Evolutionary conservation across 495 filamentous ascomycete genomes (phyloP), one percentile per base, ranked within the genome.

Genomic region (Xylaria flabelliformis): DNA sequence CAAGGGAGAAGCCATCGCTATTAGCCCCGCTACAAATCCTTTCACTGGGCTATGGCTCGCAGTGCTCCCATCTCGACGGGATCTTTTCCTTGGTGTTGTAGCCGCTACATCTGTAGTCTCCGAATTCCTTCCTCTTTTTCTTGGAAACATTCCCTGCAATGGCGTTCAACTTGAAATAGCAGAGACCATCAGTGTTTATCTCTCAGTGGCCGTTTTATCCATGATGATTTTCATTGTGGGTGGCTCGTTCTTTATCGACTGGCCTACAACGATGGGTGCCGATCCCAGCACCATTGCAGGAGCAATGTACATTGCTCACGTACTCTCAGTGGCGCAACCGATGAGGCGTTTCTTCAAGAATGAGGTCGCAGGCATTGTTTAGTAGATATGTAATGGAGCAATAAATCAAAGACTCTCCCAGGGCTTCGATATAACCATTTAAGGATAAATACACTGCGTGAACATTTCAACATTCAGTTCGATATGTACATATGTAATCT

Each of bases 271-370:
- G 58, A 72, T 80, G 68, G 79, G 79, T 2, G 71, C 79, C 13
- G 80, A 82, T 64, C 80, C 81, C 7, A 75, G 76, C 55, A 81
- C 76, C 0, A 61, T 83, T 55, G 77, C 73, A 0, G 81, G 81
- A 44, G 73, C 72, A 4, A 74, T 80, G 70, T 82, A 78, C 55
- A 77, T 78, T 48, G 76, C 71, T 46, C 58, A 70, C 13, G 21
- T 53, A 64, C 46, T 50, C n/a, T 63, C 68, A 13, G 44, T 70
- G 29, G 53, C 42, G 44, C 68, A 64, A 32, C 67, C 67, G 24
- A 13, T 42, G n/a, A 64, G 29, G 58, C 42, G 56, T 4, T 63
- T 70, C 44, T 64, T 70, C 44, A 64, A 58, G 21, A 26, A 53
- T n/a, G 32, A 53, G 13, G 21, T 13, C 8, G 15, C 36, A 21